Base-by-base conservation (phyloP, 2,329 filamentous ascomycete genomes). In the Colletotrichum chrysophilum region DNA sequence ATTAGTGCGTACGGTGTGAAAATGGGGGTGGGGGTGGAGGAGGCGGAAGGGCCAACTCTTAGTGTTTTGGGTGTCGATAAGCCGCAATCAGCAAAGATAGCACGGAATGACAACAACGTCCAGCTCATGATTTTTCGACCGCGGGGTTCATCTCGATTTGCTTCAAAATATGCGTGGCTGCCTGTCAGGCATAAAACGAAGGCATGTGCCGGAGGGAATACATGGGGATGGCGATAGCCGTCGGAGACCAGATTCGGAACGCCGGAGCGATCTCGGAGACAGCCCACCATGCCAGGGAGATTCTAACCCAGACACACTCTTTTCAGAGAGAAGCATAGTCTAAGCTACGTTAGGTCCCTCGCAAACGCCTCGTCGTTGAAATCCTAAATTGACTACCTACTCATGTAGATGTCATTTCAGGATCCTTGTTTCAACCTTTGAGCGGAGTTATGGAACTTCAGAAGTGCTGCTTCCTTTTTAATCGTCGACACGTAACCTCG, bases 21-120 rank as follows among this genome's bases (percentile, higher is more conserved):
- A 75, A 75, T 75, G 72, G 72, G 72, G 72, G 72, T 38, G 72
- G 68, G 72, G 72, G 65, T 71, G 26, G 43, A 66, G 18, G 16
- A 21, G 13, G 28, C 55, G 24, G 38, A 34, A n/a, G 67, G 21
- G 18, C 48, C 60, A 28, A 62, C 32, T 34, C 55, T 43, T 36
- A 38, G 48, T 52, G 28, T 24, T 21, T 36, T 26, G n/a, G 4
- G 21, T 66, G n/a, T 34, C 28, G 72, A 75, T 71, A 66, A 75
- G 68, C 9, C n/a, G 5, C 21, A 4, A 24, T 48, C 21, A 9
- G 18, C 21, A 43, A 36, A 21, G 61, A 71, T 66, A 67, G n/a
- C 24, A 34, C 32, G n/a, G 48, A 24, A 12, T 18, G 24, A 24
- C 7, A 28, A 9, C 32, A 18, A 8, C n/a, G n/a, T 6, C 14